These are phyloP conservation scores for Colletotrichum acutatum DNA, from an alignment of 2,329 filamentous ascomycete genomes.

Conservation along the genomic window DNA sequence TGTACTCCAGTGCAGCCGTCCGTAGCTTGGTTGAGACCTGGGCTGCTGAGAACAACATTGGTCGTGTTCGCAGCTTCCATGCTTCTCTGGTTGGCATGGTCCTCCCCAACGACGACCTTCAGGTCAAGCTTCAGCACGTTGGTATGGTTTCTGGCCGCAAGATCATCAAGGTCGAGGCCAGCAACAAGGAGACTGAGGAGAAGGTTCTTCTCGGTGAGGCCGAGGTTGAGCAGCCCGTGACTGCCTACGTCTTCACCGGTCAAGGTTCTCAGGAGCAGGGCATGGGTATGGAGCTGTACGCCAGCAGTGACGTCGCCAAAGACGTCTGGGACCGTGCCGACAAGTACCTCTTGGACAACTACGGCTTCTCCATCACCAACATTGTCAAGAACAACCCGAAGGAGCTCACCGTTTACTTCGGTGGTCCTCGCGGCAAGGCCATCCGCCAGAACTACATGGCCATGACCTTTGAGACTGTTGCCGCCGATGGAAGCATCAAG, in stretches of 20 bases:
- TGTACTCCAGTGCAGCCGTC: constrained; percentile 98
- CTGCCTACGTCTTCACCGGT: constrained; percentile 97
- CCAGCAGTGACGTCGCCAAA: constrained; percentile 90
- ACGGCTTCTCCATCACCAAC: constrained; percentile 97
- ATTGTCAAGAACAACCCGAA: constrained; percentile 99
- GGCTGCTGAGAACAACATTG: constrained; percentile 98
- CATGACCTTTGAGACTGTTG: constrained; percentile 99
- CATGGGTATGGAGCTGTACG: constrained; percentile 99
- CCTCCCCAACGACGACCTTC: constrained; percentile 92
- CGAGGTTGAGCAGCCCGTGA: constrained; percentile 96
- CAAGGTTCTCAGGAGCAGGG: constrained; percentile 99
- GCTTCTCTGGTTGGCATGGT: constrained; percentile 99
- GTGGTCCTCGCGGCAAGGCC: constrained; percentile 94
- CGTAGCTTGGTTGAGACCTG: constrained; percentile 97
- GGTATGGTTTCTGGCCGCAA: constrained; percentile 98
- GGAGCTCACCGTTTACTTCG: constrained; percentile 98
- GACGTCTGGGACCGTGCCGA: constrained; percentile 98
- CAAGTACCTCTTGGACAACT: constrained; percentile 98
- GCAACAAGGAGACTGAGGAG: constrained; percentile 94
- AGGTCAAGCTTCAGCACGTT: constrained; percentile 94
- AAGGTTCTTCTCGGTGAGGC: constrained; percentile 96
- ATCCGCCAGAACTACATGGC: constrained; percentile 99
- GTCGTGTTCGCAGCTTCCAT: constrained; percentile 96
- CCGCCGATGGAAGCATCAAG: constrained; percentile 90
- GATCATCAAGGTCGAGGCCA: constrained; percentile 98